A percentile compares a stretch with the other conserved stretches of the same genome.
Conservation (phyloP, 1,284 basidiomycete species). For the Thelephora terrestris region DNA sequence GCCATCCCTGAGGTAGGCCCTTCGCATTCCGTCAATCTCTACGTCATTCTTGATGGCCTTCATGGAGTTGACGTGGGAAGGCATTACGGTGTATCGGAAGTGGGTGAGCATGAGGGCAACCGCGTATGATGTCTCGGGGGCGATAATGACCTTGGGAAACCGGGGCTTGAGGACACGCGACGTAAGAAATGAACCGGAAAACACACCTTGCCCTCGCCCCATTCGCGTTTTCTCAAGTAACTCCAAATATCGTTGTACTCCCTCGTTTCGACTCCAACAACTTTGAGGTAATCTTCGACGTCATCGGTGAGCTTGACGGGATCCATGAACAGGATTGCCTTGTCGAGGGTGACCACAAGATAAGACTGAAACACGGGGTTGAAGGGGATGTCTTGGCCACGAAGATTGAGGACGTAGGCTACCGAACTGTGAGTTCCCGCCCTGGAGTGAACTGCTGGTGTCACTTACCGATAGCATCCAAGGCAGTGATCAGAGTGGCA, state of each 20-base stretch:
- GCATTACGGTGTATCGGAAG: slow-evolving; percentile 60
- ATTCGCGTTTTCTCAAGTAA: slow-evolving; percentile 63
- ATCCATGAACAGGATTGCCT: slow-evolving; percentile 63
- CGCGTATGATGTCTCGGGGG: slow-evolving; percentile 64
- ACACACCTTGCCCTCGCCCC: slow-evolving; percentile 64
- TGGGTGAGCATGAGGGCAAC: slow-evolving; percentile 70
- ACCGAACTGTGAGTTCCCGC: slow-evolving; percentile 12
- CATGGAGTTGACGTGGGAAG: slow-evolving; percentile 63
- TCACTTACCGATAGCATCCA: slow-evolving; percentile 52
- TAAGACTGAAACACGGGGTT: slow-evolving; percentile 86
- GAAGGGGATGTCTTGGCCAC: slow-evolving; percentile 80
- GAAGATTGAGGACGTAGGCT: slow-evolving; percentile 77
- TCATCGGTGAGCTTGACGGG: slow-evolving; percentile 44
- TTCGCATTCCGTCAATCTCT: slow-evolving; percentile 76
- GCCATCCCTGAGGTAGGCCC: slow-evolving; percentile 87
- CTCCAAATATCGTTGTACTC: slow-evolving; percentile 78
- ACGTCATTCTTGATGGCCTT: slow-evolving; percentile 84
- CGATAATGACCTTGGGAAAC: slow-evolving; percentile 44
- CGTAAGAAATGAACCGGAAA: background rate
- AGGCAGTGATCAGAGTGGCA: slow-evolving; percentile 52
- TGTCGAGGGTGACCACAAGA: slow-evolving; percentile 57
- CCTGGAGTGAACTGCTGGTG: slow-evolving; percentile 2
- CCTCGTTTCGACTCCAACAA: slow-evolving; percentile 46
- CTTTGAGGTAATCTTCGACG: slow-evolving; percentile 46
- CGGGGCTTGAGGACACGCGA: background rate